A percentile compares a stretch with the other conserved stretches of the same genome.
These are phyloP conservation scores for Saccharum hybrid DNA, from an alignment of 202 grass and related monocot genomes.

Conservation along the genomic window DNA sequence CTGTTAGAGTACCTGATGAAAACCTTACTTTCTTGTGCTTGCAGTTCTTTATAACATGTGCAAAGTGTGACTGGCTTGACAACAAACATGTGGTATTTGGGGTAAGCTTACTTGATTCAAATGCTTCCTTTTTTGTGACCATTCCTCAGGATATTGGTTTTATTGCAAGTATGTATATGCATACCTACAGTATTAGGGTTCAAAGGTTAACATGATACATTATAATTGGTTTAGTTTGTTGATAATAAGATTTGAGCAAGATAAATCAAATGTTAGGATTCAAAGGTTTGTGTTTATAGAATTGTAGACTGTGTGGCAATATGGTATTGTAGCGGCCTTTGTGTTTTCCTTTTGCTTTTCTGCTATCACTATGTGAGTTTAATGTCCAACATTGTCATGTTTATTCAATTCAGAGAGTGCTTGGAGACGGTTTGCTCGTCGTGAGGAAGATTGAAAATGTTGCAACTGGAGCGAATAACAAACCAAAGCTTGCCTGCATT, in stretches of 20 bases:
- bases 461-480: slow-evolving; percentile 92
- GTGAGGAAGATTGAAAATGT: slow-evolving; percentile 96
- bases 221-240: not conserved
- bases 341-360: not conserved
- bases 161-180: not conserved
- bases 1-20: slow-evolving; percentile 26
- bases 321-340: not conserved
- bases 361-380: not conserved
- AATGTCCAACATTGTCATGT: not conserved
- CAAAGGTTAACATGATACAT: not conserved
- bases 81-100: slow-evolving; percentile 98
- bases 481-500: slow-evolving; percentile 80
- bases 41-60: slow-evolving; percentile 99
- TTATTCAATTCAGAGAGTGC: slow-evolving; percentile 65
- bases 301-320: not conserved
- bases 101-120: slow-evolving; percentile 54
- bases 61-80: slow-evolving; percentile 98
- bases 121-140: not conserved
- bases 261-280: not conserved
- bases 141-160: not conserved
- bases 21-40: slow-evolving; percentile 45
- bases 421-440: slow-evolving; percentile 82
- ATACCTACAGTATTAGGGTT: not conserved
- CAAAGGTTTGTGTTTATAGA: not conserved
- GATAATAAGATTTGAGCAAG: not conserved